A percentile compares a stretch with the other conserved stretches of the same genome.
Evolutionary conservation across 305 asterid species (phyloP).

Genomic region (Fraxinus paxiana): DNA sequence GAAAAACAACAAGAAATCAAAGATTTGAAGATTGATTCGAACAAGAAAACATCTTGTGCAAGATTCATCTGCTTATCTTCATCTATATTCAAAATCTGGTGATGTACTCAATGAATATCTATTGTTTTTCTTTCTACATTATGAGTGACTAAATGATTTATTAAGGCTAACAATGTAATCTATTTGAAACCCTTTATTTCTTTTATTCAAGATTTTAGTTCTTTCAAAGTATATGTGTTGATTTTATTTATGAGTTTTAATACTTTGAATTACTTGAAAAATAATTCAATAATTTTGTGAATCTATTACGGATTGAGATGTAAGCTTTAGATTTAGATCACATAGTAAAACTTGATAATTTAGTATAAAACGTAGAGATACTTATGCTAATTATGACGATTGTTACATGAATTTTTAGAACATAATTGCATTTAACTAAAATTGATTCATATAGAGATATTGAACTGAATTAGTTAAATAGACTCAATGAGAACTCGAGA

Average conservation of each 20-base stretch:
- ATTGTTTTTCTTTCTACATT: not conserved
- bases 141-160: not conserved
- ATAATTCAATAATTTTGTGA: not conserved
- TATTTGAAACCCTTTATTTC: too few species aligned
- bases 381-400: not conserved
- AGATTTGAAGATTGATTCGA: not conserved
- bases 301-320: not conserved
- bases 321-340: not conserved
- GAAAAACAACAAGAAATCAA: not conserved
- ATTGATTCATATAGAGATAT: not conserved
- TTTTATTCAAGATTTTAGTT: not conserved
- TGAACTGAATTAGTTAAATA: not conserved
- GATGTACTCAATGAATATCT: not conserved
- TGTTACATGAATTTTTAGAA: not conserved
- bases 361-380: not conserved
- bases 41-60: not conserved
- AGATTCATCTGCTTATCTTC: not conserved
- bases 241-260: too few species aligned
- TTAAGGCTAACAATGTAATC: not conserved
- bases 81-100: not conserved
- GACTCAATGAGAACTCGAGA: not conserved
- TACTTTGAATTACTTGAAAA: not conserved
- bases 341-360: not conserved
- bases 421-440: not conserved
- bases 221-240: too few species aligned